phyloP scores from a whole-genome alignment of 768 basidiomycete species.

The Pulveroboletus sp. region DNA sequence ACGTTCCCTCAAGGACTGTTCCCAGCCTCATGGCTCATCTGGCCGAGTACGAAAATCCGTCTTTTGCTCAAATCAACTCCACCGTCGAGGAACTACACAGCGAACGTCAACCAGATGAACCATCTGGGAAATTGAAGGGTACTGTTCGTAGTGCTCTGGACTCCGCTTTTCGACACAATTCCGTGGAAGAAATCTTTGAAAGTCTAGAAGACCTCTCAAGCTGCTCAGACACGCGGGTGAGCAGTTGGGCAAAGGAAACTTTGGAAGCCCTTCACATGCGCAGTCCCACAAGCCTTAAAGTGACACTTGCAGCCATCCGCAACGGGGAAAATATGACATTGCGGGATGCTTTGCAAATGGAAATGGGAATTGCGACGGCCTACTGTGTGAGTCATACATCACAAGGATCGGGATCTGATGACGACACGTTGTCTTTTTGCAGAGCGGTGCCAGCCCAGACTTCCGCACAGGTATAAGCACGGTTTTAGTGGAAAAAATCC shows the following conservation, averaged over 20 bases:
- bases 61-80: conserved; percentile 52
- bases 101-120: conserved; percentile 57
- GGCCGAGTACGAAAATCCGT: conserved; percentile 36
- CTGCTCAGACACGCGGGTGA: conserved; percentile 41
- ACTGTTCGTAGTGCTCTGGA: conserved; percentile 75
- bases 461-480: conserved; percentile 78
- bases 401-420: conserved; percentile 7
- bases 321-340: conserved; percentile 61
- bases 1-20: conserved; percentile 70
- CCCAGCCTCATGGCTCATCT: conserved; percentile 68
- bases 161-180: conserved; percentile 62
- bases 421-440: conserved; percentile 12
- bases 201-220: conserved; percentile 44
- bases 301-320: conserved; percentile 78
- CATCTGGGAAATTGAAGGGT: conserved; percentile 51
- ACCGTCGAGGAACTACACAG: conserved; percentile 59
- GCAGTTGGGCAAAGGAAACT: conserved; percentile 72
- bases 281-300: conserved; percentile 90
- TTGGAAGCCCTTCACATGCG: conserved; percentile 56
- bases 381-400: conserved; percentile 65
- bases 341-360: conserved; percentile 70
- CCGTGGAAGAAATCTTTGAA: conserved; percentile 66
- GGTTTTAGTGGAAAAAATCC: conserved; percentile 50
- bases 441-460: conserved; percentile 79
- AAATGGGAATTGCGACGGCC: conserved; percentile 82